Percentiles rank a stretch among this genome's conserved stretches.
Conservation (phyloP, 495 filamentous ascomycete species). For the Tuber magnatum region DNA sequence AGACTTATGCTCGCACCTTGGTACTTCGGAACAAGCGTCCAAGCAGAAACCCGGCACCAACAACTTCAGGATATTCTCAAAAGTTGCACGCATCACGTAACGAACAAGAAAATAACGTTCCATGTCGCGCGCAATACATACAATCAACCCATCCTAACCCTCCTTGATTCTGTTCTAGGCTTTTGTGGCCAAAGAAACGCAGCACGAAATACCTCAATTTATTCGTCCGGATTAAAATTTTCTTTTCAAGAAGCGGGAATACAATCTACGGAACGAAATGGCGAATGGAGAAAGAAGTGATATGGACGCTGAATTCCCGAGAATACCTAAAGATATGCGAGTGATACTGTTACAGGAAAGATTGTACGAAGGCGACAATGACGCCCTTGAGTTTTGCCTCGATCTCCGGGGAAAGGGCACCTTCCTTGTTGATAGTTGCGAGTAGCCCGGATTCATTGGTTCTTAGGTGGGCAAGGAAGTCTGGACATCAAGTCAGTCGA, state of each 20-base stretch:
- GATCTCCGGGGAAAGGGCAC: conserved; percentile 87
- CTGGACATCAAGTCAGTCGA: conserved; percentile 40
- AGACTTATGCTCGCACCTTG: too few species aligned
- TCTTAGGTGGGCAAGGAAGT: conserved; percentile 87
- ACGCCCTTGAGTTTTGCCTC: conserved; percentile 80
- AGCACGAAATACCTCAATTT: conserved; percentile 12
- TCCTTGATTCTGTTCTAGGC: conserved; percentile 41
- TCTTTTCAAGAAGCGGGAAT: conserved; percentile 21
- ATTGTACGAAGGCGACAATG: conserved; percentile 80
- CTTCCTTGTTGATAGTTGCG: conserved; percentile 88
- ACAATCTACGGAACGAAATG: conserved; percentile 28
- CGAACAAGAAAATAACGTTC: conserved; percentile 42
- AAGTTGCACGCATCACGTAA: conserved; percentile 43
- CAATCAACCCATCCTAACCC: conserved; percentile 41
- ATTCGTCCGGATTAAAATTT: conserved; percentile 11
- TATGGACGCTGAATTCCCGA: conserved; percentile 16
- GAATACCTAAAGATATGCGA: conserved; percentile 53
- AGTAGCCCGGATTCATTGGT: conserved; percentile 78
- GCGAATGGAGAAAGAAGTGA: conserved; percentile 15
- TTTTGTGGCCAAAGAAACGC: conserved; percentile 43
- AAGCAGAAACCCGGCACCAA: background rate
- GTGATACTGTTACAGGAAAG: conserved; percentile 39
- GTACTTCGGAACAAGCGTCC: too few species aligned
- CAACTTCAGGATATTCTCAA: background rate
- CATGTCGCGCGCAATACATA: conserved; percentile 46